Percentiles rank a stretch among this genome's conserved stretches.
phyloP scores from a whole-genome alignment of 2,329 filamentous ascomycete species.

The Sclerotiophoma versabilis region DNA sequence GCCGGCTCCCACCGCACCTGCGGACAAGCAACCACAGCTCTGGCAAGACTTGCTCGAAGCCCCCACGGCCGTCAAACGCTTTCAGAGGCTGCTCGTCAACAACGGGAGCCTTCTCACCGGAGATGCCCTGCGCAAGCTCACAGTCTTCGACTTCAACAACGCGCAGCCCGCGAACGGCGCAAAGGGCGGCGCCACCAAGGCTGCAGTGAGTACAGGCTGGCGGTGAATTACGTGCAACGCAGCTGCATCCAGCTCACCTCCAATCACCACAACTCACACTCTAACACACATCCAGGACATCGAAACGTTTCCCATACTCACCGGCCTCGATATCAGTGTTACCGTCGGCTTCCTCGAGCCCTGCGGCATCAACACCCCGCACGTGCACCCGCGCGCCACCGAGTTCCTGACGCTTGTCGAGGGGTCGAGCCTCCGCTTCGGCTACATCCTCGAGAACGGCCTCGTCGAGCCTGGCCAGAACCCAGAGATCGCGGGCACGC shows the following conservation, averaged over 20 bases:
- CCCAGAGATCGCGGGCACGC: constrained; percentile 42
- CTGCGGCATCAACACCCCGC: too few species aligned
- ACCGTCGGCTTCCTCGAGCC: too few species aligned
- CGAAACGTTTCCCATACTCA: constrained; percentile 49
- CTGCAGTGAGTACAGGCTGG: constrained; percentile 18
- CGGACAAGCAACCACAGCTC: constrained; percentile 31
- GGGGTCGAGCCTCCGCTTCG: background rate
- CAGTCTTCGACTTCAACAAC: constrained; percentile 69
- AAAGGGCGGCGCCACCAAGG: constrained; percentile 56
- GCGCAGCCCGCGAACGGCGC: constrained; percentile 55
- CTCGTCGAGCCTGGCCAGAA: background rate
- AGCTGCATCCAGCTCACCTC: too few species aligned
- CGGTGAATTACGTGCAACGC: constrained; percentile 23
- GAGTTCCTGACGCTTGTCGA: background rate
- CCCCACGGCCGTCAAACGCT: constrained; percentile 41
- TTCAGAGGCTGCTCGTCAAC: constrained; percentile 45
- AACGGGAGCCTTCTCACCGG: constrained; percentile 39
- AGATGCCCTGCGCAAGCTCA: constrained; percentile 45
- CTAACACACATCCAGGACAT: constrained; percentile 29
- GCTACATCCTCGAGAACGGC: background rate
- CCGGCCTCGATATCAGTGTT: constrained; percentile 44
- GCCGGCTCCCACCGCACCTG: constrained; percentile 17
- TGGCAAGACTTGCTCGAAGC: constrained; percentile 39
- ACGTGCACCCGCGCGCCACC: background rate
- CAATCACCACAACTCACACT: too few species aligned